Conservation (phyloP, 805 yeast genomes). For the Kodamaea kaohsiungensis region DNA sequence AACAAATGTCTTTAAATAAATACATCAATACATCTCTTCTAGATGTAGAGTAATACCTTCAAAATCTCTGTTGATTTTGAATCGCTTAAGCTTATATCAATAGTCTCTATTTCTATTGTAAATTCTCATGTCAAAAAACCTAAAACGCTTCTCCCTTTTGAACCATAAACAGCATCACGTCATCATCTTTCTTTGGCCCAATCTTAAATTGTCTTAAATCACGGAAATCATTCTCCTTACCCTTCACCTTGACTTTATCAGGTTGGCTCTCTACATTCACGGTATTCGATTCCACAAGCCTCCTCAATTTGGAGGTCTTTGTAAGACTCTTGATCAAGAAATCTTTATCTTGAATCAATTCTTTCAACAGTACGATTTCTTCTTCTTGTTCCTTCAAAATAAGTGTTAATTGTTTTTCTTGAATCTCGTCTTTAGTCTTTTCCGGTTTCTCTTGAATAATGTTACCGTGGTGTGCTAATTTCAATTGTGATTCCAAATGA, state of each 20-base stretch:
- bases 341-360: slow-evolving; percentile 69
- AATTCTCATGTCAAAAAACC: background rate
- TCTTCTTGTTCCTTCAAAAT: slow-evolving; percentile 59
- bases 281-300: slow-evolving; percentile 39
- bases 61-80: too few relatives aligned
- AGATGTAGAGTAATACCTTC: too few relatives aligned
- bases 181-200: slow-evolving; percentile 18
- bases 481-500: slow-evolving; percentile 58
- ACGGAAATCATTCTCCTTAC: slow-evolving; percentile 15
- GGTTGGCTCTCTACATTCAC: slow-evolving; percentile 9
- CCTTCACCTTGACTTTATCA: background rate
- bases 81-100: too few relatives aligned
- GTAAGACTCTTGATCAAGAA: slow-evolving; percentile 74
- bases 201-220: slow-evolving; percentile 23
- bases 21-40: too few relatives aligned
- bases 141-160: background rate
- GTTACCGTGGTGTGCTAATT: slow-evolving; percentile 21
- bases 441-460: slow-evolving; percentile 7
- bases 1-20: too few relatives aligned
- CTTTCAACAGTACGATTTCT: slow-evolving; percentile 54
- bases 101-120: background rate
- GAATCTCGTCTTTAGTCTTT: slow-evolving; percentile 8
- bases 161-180: slow-evolving; percentile 1
- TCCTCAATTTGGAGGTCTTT: slow-evolving; percentile 60
- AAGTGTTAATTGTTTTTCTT: slow-evolving; percentile 23